These are phyloP conservation scores for Pholiota molesta DNA, from an alignment of 768 basidiomycete species.

Conservation along the genomic window DNA sequence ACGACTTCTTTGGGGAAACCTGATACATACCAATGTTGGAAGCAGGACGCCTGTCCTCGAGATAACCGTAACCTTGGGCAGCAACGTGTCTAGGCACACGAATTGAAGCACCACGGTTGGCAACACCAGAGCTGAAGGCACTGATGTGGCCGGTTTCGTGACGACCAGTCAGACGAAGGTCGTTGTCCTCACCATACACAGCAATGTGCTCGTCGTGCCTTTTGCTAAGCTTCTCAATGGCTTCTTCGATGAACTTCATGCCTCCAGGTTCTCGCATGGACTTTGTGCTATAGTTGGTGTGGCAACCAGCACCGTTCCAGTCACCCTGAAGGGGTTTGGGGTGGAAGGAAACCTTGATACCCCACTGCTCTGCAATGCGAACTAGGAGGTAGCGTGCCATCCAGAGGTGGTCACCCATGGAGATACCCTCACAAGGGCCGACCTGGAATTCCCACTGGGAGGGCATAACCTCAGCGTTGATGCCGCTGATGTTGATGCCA, in stretches of 20 bases:
- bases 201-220: constrained; percentile 95
- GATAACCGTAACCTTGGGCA: constrained; percentile 90
- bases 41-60: constrained; percentile 96
- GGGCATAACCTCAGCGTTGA: constrained; percentile 99
- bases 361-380: constrained; percentile 98
- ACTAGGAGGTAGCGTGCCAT: constrained; percentile 97
- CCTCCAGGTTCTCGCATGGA: constrained; percentile 94
- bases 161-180: constrained; percentile 91
- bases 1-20: constrained; percentile 5
- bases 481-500: constrained; percentile 97
- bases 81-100: constrained; percentile 95
- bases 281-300: constrained; percentile 97
- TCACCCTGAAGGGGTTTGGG: constrained; percentile 97
- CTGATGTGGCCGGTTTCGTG: constrained; percentile 98
- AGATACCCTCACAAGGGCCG: constrained; percentile 96
- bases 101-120: constrained; percentile 96
- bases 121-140: constrained; percentile 91
- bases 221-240: constrained; percentile 91
- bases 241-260: constrained; percentile 88
- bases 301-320: constrained; percentile 99
- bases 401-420: constrained; percentile 99
- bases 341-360: constrained; percentile 98
- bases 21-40: constrained; percentile 89
- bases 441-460: constrained; percentile 99
- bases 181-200: constrained; percentile 98